A percentile compares a stretch with the other conserved stretches of the same genome.
Conservation (phyloP, 2,329 filamentous ascomycete species). For the Alternaria tenuissima region DNA sequence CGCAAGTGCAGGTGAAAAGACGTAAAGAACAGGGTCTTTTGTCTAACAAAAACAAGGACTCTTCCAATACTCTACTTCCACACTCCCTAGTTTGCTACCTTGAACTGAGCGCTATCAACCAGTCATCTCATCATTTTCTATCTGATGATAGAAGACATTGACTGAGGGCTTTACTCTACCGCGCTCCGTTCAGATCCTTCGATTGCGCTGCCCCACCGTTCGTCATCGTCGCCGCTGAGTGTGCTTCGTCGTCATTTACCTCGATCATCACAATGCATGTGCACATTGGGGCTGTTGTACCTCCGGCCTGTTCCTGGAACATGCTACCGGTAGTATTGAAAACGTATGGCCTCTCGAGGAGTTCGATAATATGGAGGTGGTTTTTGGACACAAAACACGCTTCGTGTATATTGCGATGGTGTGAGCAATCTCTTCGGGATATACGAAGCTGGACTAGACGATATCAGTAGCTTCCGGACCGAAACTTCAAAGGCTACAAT, state of each 20-base stretch:
- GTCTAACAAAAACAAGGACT: neutral
- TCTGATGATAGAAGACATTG: neutral
- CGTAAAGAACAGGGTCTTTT: neutral
- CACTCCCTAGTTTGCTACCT: neutral
- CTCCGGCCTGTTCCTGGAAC: neutral
- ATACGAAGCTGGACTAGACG: neutral
- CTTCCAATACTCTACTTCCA: neutral
- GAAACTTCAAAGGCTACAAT: neutral
- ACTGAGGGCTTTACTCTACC: neutral
- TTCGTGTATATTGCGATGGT: neutral
- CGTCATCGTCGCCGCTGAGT: neutral
- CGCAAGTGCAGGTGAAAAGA: too few species aligned
- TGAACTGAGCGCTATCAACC: neutral
- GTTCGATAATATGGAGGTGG: neutral
- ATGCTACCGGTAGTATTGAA: neutral
- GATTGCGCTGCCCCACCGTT: neutral
- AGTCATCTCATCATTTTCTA: neutral
- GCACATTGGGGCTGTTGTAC: neutral
- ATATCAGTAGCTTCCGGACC: neutral
- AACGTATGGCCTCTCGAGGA: neutral
- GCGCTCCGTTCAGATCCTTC: neutral
- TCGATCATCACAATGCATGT: slow-evolving; percentile 1
- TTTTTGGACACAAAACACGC: neutral
- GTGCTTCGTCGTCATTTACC: neutral
- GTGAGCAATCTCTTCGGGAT: neutral